A percentile compares a stretch with the other conserved stretches of the same genome.
Conservation (phyloP, 306 rosid species). For the Ormosia emarginata region DNA sequence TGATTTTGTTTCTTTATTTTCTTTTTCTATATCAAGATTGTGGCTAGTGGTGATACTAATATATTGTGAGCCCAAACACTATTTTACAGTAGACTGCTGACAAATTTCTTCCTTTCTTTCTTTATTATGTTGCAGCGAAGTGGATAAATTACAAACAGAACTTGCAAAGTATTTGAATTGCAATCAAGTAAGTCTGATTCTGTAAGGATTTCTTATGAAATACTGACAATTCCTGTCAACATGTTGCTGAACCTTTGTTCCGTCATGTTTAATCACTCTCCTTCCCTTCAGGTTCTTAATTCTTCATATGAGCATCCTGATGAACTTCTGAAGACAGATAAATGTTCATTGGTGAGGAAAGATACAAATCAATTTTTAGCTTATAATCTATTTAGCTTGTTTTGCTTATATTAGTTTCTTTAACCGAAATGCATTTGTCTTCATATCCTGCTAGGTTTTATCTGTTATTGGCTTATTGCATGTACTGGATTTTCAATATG, state of each 20-base stretch:
- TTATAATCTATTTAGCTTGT: not conserved
- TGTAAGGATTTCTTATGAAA: conserved; percentile 42
- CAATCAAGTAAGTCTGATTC: conserved; percentile 47
- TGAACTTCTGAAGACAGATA: conserved; percentile 41
- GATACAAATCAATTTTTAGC: conserved; percentile 4
- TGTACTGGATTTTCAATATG: not conserved
- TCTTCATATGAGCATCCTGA: conserved; percentile 46
- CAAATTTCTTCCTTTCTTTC: conserved; percentile 2
- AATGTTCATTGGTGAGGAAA: conserved; percentile 50
- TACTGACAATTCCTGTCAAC: conserved; percentile 7
- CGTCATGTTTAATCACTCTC: conserved; percentile 17
- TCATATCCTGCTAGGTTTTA: not conserved
- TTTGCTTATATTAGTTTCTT: conserved; percentile 8
- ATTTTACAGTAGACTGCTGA: conserved; percentile 12
- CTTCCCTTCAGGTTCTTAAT: conserved; percentile 37
- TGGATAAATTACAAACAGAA: conserved; percentile 48
- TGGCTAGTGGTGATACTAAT: not conserved
- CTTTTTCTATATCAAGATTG: not conserved
- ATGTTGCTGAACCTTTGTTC: conserved; percentile 10
- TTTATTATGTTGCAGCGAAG: conserved; percentile 52
- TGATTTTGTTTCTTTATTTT: conserved; percentile 3
- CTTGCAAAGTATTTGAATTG: conserved; percentile 46
- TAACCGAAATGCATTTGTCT: not conserved
- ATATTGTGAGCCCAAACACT: not conserved
- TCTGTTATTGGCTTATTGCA: not conserved